Evolutionary conservation across 768 basidiomycete species (phyloP), one percentile per base, ranked within the genome.

Genomic region (Hebeloma cylindrosporum): DNA sequence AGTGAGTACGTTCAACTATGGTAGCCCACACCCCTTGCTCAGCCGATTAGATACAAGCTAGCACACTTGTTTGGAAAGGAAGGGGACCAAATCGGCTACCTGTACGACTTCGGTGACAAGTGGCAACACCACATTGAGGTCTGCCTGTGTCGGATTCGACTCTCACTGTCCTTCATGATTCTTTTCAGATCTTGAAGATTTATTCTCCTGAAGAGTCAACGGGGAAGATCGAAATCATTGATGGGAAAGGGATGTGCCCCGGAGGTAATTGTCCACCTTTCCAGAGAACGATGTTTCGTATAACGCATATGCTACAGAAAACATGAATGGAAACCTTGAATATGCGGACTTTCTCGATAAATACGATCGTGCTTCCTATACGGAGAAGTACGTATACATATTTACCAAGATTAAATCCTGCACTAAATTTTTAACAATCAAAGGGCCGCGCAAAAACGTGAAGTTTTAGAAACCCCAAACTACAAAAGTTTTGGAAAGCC

Each of bases 81-180:
- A 46, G 65, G 65, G 4, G 56, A 63, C 40, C 39, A 53, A 26
- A 52, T 67, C 34, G 65, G 56, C 3, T 61, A 65, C 39, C 44
- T 65, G 32, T 66, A 67, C 38, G 66, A 67, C 45, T 65, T 62
- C 39, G 65, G 66, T 1, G 66, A 67, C 39, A 62, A 64, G 40
- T 66, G 60, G 58, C 54, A 42, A 42, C 63, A 66, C 39, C 47
- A 51, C 21, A 65, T 66, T 14, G 54, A 58, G 36, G 64, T 63
- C 11, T n/a, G 46, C 4, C 41, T 33, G 11, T 23, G 6, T n/a
- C 25, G 17, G 7, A 33, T 21, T 21, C n/a, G 14, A 26, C 10
- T 23, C 10, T 18, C 8, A 14, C 22, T 25, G 14, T 3, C 8
- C 10, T 8, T 14, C 16, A 22, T 26, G 14, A 11, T 22, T 30